Evolutionary conservation across 78 protist genomes (phyloP).

Genomic region (Isochrysis galbana): DNA sequence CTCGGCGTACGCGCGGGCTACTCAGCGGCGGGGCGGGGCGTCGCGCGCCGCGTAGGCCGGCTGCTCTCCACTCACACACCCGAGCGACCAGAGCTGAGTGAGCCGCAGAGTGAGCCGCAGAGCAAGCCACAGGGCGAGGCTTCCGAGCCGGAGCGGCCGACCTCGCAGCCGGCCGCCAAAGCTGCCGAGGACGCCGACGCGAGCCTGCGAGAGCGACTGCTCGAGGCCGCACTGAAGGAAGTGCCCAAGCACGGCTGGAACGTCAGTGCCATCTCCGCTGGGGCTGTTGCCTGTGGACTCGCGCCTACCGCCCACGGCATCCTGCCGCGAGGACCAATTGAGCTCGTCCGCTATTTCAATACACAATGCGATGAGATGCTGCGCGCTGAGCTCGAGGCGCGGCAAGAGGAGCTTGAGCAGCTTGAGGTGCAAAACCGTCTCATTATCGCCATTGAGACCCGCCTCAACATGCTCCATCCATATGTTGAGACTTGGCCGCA

Average conservation of each 20-base stretch:
- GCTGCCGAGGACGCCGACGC: background rate
- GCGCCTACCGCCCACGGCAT: constrained; percentile 15
- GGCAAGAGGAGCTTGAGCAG: background rate
- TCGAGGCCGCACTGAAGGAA: background rate
- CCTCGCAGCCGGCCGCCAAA: background rate
- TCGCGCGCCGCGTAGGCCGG: too few relatives aligned
- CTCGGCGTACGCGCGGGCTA: too few relatives aligned
- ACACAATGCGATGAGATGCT: background rate
- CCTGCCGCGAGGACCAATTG: background rate
- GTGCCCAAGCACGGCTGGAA: background rate
- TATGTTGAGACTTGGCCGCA: background rate
- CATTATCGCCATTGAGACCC: background rate
- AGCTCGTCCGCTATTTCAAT: background rate
- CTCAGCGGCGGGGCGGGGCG: too few relatives aligned
- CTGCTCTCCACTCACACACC: too few relatives aligned
- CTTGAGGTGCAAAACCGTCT: constrained; percentile 4
- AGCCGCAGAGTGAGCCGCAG: too few relatives aligned
- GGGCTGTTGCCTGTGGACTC: background rate
- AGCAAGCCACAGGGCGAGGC: too few relatives aligned
- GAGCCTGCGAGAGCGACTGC: background rate
- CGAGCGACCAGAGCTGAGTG: too few relatives aligned
- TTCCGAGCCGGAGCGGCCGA: too few relatives aligned
- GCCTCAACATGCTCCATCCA: background rate
- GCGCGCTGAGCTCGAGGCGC: background rate
- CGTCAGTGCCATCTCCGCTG: background rate